phyloP scores from a whole-genome alignment of 164 flowering plant genomes.

The Macadamia tetraphylla region DNA sequence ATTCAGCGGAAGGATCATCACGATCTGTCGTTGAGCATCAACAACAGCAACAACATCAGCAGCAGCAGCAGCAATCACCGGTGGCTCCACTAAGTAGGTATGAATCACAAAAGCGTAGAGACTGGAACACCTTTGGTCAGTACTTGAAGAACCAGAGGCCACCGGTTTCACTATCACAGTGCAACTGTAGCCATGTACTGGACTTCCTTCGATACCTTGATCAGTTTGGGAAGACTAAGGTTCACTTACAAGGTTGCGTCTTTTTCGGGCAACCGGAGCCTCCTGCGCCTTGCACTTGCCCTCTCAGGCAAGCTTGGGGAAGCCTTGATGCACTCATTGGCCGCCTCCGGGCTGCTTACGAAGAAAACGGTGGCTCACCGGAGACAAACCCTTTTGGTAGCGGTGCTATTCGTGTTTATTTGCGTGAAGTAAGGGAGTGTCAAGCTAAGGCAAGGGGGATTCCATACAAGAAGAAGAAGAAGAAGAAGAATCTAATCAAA shows the following conservation, averaged over 20 bases:
- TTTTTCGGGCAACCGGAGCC: conserved; percentile 48
- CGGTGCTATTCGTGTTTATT: conserved; percentile 31
- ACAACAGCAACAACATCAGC: conserved; percentile 3
- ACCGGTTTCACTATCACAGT: conserved; percentile 35
- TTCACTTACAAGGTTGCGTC: conserved; percentile 35
- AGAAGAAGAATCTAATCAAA: conserved; percentile 26
- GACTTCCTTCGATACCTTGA: conserved; percentile 37
- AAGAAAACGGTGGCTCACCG: conserved; percentile 35
- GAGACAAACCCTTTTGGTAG: conserved; percentile 44
- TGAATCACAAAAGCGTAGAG: conserved; percentile 40
- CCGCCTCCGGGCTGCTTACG: conserved; percentile 41
- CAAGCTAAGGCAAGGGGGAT: conserved; percentile 46
- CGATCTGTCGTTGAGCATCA: conserved; percentile 8
- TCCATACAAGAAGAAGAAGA: conserved; percentile 42
- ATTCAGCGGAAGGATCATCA: conserved; percentile 18
- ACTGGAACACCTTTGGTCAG: conserved; percentile 48
- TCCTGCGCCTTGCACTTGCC: conserved; percentile 46
- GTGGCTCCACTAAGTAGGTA: conserved; percentile 30
- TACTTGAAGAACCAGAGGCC: conserved; percentile 44
- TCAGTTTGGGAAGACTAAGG: conserved; percentile 43
- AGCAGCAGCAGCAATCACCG: conserved; percentile 5
- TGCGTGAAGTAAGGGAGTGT: conserved; percentile 39
- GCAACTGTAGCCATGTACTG: conserved; percentile 31
- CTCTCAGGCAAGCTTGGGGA: conserved; percentile 46
- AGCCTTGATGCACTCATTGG: conserved; percentile 41